Evolutionary conservation across 805 yeast species (phyloP).

Genomic region (Starmerella scarabaei): DNA sequence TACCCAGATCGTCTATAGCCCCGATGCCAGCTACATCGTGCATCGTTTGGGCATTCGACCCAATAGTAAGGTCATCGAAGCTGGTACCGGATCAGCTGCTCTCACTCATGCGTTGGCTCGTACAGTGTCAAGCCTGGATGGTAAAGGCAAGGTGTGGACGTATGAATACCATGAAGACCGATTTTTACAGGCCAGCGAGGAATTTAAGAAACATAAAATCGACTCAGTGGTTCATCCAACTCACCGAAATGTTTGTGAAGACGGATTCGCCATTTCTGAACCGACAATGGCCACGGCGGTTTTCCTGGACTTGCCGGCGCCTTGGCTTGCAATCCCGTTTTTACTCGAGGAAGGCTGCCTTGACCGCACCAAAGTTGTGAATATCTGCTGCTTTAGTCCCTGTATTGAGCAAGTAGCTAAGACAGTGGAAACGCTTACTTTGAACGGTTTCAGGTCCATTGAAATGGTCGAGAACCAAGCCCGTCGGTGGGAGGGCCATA

Average conservation of each 20-base stretch:
- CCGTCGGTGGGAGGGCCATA: conserved; percentile 76
- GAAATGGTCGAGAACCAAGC: conserved; percentile 90
- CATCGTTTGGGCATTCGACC: conserved; percentile 65
- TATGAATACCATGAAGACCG: conserved; percentile 87
- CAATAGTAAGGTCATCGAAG: conserved; percentile 76
- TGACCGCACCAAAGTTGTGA: conserved; percentile 33
- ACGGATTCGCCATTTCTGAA: conserved; percentile 46
- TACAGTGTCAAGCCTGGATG: conserved; percentile 36
- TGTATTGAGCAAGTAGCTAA: conserved; percentile 94
- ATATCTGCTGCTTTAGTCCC: conserved; percentile 91
- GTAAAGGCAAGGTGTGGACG: conserved; percentile 56
- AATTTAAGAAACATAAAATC: conserved; percentile 63
- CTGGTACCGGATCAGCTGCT: conserved; percentile 97
- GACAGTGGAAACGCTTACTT: conserved; percentile 62
- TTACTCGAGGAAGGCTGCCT: conserved; percentile 29
- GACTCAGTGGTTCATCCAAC: conserved; percentile 48
- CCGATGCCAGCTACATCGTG: conserved; percentile 82
- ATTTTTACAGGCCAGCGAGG: conserved; percentile 61
- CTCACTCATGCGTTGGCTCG: conserved; percentile 88
- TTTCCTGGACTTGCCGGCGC: conserved; percentile 87
- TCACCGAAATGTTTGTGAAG: conserved; percentile 83
- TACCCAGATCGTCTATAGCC: conserved; percentile 94
- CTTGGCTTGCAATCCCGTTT: conserved; percentile 89
- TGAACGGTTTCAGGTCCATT: conserved; percentile 67
- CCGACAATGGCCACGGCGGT: conserved; percentile 47